Base-by-base conservation (phyloP, 208 protist species). In the Leishmania martiniquensis region DNA sequence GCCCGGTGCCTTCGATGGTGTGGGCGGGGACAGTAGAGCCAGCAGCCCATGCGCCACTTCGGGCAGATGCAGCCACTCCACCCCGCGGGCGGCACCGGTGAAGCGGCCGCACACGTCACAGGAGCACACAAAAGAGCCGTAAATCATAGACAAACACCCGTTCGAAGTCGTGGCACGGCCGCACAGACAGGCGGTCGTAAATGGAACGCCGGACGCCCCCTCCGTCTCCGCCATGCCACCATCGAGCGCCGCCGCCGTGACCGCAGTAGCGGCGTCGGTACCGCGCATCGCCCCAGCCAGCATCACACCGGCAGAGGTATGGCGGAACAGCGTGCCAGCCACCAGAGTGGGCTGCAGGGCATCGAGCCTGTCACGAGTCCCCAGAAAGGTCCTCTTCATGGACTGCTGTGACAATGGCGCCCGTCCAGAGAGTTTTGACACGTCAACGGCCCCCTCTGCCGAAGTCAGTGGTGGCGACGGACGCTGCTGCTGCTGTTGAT, bases 11-110 rank as follows among this genome's bases (percentile, higher is more conserved):
- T n/a, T 9, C 52, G 9, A n/a, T 20, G 77, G 54, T 17, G 71
- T 25, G 1, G 55, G 34, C 6, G 42, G 4, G 20, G 51, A 25
- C 62, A 86, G 73, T 51, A 89, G 37, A 2, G 72, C 65, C 15
- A 32, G 12, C 34, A 89, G 47, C 13, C 45, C 57, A 7, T 79
- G 47, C 4, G 42, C 39, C 39, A 88, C 65, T 69, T 89, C 78
- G 2, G 93, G 93, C 29, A 96, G 76, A 72, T 96, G 93, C 69
- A 96, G 74, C 91, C 93, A 96, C 76, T 96, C 90, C 17, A 96
- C 84, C 0, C 93, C 93, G 15, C 73, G 71, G 22, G 81, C 67
- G 1, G 85, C 71, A n/a, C 87, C 81, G 34, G 76, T 91, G 20
- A 89, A 80, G 15, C 84, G 77, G 10, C 74, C 77, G 69, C 93